Evolutionary conservation across 768 basidiomycete species (phyloP).

Genomic region (Boletus reticuloceps): DNA sequence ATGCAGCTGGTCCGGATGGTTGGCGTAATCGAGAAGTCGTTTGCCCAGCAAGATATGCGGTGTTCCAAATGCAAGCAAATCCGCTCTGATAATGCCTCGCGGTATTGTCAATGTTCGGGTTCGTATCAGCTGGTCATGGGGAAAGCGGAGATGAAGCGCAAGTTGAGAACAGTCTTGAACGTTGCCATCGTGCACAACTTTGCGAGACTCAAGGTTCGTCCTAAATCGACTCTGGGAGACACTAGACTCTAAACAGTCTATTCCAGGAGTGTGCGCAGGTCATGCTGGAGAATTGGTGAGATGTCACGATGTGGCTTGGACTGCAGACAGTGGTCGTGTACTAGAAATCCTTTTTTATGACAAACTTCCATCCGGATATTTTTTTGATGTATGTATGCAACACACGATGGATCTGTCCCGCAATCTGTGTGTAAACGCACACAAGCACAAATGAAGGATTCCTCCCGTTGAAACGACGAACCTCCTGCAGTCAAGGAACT

Average conservation of each 20-base stretch:
- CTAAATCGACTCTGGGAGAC: not conserved
- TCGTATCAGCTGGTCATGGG: constrained; percentile 70
- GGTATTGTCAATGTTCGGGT: constrained; percentile 88
- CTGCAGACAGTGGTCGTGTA: not conserved
- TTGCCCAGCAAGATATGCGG: constrained; percentile 85
- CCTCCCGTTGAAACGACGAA: constrained; percentile 52
- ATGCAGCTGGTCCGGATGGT: constrained; percentile 79
- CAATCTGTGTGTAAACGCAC: too few species aligned
- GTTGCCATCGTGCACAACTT: constrained; percentile 75
- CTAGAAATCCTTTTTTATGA: not conserved
- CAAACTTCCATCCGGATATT: not conserved
- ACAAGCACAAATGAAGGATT: too few species aligned
- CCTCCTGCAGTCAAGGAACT: constrained; percentile 24
- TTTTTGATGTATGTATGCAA: too few species aligned
- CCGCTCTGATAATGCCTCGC: constrained; percentile 82
- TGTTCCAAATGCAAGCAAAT: constrained; percentile 91
- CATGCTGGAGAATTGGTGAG: constrained; percentile 37
- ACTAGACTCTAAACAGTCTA: not conserved
- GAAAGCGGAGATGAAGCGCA: constrained; percentile 68
- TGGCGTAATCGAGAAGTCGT: constrained; percentile 64
- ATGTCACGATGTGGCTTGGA: not conserved
- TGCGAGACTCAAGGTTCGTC: constrained; percentile 59
- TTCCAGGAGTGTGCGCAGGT: constrained; percentile 40
- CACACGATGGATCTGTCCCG: too few species aligned
- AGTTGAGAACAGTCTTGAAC: constrained; percentile 79